phyloP scores from a whole-genome alignment of 768 basidiomycete species.

The Suillus fuscotomentosus region DNA sequence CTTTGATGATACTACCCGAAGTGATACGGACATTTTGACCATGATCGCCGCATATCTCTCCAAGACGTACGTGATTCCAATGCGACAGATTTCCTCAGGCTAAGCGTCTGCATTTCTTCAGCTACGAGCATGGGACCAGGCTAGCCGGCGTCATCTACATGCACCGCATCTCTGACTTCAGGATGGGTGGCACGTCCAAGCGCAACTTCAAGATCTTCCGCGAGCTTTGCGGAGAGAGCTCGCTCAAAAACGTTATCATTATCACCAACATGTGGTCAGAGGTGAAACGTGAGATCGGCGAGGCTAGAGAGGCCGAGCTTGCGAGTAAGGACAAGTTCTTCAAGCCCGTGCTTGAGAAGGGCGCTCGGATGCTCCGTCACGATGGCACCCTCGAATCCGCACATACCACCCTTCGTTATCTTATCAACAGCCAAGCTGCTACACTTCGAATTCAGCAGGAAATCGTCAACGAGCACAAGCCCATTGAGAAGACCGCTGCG shows the following conservation, averaged over 20 bases:
- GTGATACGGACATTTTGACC: slow-evolving; percentile 42
- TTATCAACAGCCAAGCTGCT: slow-evolving; percentile 40
- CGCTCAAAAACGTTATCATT: slow-evolving; percentile 50
- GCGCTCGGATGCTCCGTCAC: slow-evolving; percentile 45
- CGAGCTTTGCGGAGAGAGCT: slow-evolving; percentile 49
- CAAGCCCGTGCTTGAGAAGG: slow-evolving; percentile 49
- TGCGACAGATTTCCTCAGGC: not conserved
- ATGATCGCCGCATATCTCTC: slow-evolving; percentile 37
- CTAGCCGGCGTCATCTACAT: slow-evolving; percentile 56
- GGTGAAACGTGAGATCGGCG: slow-evolving; percentile 37
- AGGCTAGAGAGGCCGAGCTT: slow-evolving; percentile 47
- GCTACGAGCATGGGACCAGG: slow-evolving; percentile 35
- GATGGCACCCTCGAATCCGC: slow-evolving; percentile 40
- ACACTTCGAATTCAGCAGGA: slow-evolving; percentile 55
- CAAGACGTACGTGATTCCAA: slow-evolving; percentile 6
- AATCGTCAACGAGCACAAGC: slow-evolving; percentile 47
- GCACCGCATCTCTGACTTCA: slow-evolving; percentile 52
- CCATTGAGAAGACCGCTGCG: slow-evolving; percentile 51
- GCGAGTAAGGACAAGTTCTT: slow-evolving; percentile 43
- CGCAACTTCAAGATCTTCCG: slow-evolving; percentile 53
- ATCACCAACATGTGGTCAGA: slow-evolving; percentile 56
- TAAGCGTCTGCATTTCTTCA: slow-evolving; percentile 5
- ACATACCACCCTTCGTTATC: slow-evolving; percentile 38
- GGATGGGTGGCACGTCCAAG: slow-evolving; percentile 49
- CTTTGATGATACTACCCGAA: slow-evolving; percentile 48